Conservation (phyloP, 768 basidiomycete genomes). For the Auricularia auricula-judae region DNA sequence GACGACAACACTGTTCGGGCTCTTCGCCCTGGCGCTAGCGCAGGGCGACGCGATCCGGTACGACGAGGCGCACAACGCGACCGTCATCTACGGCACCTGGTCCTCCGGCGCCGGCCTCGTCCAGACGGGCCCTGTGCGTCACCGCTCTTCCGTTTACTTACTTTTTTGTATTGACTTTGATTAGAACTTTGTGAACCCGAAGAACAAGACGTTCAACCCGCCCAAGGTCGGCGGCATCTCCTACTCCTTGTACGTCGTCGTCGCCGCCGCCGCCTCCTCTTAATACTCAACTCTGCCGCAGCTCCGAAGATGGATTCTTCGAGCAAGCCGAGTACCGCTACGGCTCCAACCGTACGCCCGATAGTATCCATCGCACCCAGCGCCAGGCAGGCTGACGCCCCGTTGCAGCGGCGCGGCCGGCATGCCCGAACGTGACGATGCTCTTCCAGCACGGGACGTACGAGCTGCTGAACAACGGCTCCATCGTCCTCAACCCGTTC, state of each 20-base stretch:
- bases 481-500: conserved; percentile 61
- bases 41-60: conserved; percentile 1
- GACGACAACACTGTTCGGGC: neutral
- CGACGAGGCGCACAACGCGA: conserved; percentile 40
- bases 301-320: conserved; percentile 49
- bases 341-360: conserved; percentile 61
- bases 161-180: neutral
- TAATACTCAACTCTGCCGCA: too few relatives aligned
- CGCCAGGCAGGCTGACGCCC: neutral
- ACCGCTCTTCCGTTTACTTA: neutral
- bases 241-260: conserved; percentile 61
- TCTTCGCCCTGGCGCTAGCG: neutral
- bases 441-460: conserved; percentile 86
- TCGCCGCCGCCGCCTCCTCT: too few relatives aligned
- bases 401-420: conserved; percentile 58
- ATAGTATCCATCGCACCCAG: neutral
- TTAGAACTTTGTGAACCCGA: conserved; percentile 78
- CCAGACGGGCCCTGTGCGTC: conserved; percentile 70
- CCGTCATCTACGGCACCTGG: conserved; percentile 75
- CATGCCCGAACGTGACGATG: conserved; percentile 82
- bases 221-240: conserved; percentile 79
- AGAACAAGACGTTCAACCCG: conserved; percentile 72
- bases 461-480: conserved; percentile 59
- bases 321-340: conserved; percentile 91
- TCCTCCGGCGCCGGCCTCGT: conserved; percentile 67